phyloP scores from a whole-genome alignment of 2,329 filamentous ascomycete genomes.

The Colletotrichum sp. region DNA sequence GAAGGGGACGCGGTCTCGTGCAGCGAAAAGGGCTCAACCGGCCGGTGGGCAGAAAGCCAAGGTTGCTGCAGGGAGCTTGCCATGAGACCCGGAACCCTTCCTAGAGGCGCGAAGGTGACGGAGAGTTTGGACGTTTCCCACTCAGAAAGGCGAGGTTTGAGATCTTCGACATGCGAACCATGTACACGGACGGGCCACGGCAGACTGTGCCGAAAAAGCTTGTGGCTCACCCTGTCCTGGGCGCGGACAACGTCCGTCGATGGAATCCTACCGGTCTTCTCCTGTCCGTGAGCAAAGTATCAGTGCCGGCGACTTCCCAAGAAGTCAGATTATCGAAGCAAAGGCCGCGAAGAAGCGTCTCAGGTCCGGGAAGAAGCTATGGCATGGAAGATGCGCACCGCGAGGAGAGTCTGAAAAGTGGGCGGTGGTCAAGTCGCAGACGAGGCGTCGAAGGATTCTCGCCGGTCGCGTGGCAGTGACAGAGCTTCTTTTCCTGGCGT shows the following conservation, averaged over 20 bases:
- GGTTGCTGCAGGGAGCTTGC: neutral
- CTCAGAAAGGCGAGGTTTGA: neutral
- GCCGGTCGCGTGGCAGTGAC: neutral
- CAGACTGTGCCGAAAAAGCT: neutral
- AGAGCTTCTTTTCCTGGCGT: neutral
- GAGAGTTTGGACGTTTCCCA: neutral
- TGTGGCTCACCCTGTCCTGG: neutral
- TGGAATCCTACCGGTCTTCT: neutral
- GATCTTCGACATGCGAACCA: neutral
- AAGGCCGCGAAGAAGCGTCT: neutral
- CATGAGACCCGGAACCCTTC: neutral
- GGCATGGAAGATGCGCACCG: neutral
- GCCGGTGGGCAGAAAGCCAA: neutral
- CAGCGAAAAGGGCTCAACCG: neutral
- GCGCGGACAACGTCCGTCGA: neutral
- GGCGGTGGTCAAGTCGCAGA: neutral
- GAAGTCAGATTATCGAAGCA: neutral
- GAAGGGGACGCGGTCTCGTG: neutral
- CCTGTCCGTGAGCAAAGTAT: neutral
- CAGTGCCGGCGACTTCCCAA: neutral
- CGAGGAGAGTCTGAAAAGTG: neutral
- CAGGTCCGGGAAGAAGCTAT: neutral
- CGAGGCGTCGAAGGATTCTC: neutral
- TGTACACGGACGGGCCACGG: neutral
- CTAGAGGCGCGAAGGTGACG: neutral